Conservation (phyloP, 805 yeast species). For the Metschnikowia borealis region DNA sequence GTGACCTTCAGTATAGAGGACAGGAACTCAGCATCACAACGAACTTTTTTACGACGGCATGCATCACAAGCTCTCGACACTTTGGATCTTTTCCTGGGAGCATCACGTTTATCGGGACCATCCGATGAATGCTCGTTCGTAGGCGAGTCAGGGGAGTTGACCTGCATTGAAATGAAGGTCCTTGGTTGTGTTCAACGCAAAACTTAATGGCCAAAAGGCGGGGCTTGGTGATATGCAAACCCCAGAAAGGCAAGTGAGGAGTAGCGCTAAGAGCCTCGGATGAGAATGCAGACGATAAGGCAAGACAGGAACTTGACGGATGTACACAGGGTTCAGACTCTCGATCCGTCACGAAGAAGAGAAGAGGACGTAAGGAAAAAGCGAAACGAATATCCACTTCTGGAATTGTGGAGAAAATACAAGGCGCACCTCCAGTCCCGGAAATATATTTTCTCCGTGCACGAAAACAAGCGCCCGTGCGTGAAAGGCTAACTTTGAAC, state of each 20-base stretch:
- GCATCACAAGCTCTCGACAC: slow-evolving; percentile 81
- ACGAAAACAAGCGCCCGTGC: slow-evolving; percentile 5
- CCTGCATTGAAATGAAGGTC: not conserved
- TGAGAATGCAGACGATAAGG: not conserved
- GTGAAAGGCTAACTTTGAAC: slow-evolving; percentile 1
- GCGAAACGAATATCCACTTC: not conserved
- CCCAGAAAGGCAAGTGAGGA: not conserved
- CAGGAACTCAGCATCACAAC: slow-evolving; percentile 61
- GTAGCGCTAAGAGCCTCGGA: not conserved
- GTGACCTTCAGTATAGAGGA: slow-evolving; percentile 43
- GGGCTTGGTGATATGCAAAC: not conserved
- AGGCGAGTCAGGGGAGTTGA: slow-evolving; percentile 6
- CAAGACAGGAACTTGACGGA: not conserved
- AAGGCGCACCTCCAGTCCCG: slow-evolving; percentile 11
- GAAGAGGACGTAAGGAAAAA: slow-evolving; percentile 1
- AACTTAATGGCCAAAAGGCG: not conserved
- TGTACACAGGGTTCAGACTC: not conserved
- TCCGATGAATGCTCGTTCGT: slow-evolving; percentile 1
- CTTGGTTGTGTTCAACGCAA: not conserved
- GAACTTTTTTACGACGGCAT: slow-evolving; percentile 68
- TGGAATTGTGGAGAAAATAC: slow-evolving; percentile 9
- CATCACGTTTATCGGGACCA: slow-evolving; percentile 7
- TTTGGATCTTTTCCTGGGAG: slow-evolving; percentile 58
- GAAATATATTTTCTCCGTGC: slow-evolving; percentile 18
- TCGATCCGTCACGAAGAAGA: not conserved